Base-by-base conservation (phyloP, 345 rosid species). In the Salix caprea region DNA sequence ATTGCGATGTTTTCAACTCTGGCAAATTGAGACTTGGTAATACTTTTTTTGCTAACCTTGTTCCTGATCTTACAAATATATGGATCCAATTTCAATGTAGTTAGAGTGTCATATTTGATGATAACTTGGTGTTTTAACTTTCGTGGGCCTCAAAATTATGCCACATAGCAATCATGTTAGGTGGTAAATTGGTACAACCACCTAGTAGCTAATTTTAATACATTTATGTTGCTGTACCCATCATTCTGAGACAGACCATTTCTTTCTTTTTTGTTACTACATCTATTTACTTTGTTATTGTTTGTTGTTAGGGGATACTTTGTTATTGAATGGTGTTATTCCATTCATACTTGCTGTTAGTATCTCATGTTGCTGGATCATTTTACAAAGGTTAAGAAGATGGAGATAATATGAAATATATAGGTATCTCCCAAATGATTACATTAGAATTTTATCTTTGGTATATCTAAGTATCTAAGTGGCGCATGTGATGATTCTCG, bases 1-100 rank as follows among this genome's bases (percentile, higher is more conserved):
- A 93, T 95, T 77, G 98, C 96, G 62, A 88, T 91, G 98, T 84
- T 70, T 85, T 97, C 98, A 80, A 95, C 99, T 68, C 80, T 95
- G 83, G 97, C 99, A 50, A 93, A 91, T 81, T 91, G 98, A 84
- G 99, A 95, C 83, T 97, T 93, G 97, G 97, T 94, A 88, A 87
- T 86, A 75, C 62, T 70, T 73, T 37, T 48, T 21, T 37, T 7
- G 9, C 8, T 72, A 4, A 19, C 24, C 19, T 1, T 72, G 10
- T 26, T 28, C 14, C 21, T 65, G 64, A 23, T n/a, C 28, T 58
- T 23, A 3, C 26, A 58, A n/a, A 9, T n/a, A 58, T 58, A 19
- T 61, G 36, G 14, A 26, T 39, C 39, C n/a, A 56, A 52, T 60
- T 73, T 66, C 32, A 30, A 69, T 79, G 19, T 69, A 7, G 34